These are phyloP conservation scores for Taphrina populina DNA, from an alignment of 1,139 yeast genomes.

Conservation along the genomic window DNA sequence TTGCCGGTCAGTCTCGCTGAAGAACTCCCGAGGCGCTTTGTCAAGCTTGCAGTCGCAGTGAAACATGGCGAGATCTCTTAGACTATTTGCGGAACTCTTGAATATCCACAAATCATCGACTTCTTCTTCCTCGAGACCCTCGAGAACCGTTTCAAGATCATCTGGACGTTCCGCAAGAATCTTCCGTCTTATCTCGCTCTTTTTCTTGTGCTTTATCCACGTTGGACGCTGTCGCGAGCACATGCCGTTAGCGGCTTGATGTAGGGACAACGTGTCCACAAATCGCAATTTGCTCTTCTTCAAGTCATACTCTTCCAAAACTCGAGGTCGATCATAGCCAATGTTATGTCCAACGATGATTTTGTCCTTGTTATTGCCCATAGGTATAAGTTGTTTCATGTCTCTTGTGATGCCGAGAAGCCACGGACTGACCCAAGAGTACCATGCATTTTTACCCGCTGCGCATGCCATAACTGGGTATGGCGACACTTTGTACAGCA, in stretches of 20 bases:
- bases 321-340: constrained; percentile 84
- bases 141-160: constrained; percentile 41
- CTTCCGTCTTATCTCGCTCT: constrained; percentile 39
- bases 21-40: constrained; percentile 65
- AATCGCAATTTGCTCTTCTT: constrained; percentile 68
- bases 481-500: constrained; percentile 67
- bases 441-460: constrained; percentile 78
- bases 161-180: constrained; percentile 38
- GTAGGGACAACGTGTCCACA: constrained; percentile 89
- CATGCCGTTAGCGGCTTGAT: constrained; percentile 87
- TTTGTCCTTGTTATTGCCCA: constrained; percentile 50
- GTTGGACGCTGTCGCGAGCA: constrained; percentile 85
- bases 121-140: constrained; percentile 41
- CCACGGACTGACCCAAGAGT: constrained; percentile 90
- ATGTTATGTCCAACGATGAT: constrained; percentile 86
- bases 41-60: constrained; percentile 73
- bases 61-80: constrained; percentile 75
- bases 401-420: constrained; percentile 57
- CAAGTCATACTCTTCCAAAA: constrained; percentile 76
- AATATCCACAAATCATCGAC: constrained; percentile 68
- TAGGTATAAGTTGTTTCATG: constrained; percentile 69
- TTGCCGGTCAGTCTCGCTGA: constrained; percentile 57
- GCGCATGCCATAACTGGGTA: constrained; percentile 85
- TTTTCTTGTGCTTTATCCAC: constrained; percentile 64
- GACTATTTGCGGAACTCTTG: constrained; percentile 73